Conservation (phyloP, 768 basidiomycete genomes). For the Russula olivacea region DNA sequence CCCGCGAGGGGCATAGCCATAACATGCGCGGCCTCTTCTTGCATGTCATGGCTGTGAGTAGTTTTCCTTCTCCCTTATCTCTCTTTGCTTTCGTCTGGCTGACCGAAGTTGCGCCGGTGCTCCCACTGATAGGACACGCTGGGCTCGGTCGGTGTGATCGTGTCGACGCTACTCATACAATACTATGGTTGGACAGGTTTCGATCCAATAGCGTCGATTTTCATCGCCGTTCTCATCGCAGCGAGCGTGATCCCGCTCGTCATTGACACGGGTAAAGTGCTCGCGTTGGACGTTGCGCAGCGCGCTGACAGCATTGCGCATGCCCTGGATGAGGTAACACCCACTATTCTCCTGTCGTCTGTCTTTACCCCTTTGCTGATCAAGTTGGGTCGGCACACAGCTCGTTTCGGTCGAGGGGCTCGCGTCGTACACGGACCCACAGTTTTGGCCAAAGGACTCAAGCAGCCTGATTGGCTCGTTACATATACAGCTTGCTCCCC, state of each 20-base stretch:
- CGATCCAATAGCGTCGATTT: constrained; percentile 94
- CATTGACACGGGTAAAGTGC: constrained; percentile 83
- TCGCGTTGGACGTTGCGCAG: constrained; percentile 80
- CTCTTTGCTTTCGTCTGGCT: constrained; percentile 14
- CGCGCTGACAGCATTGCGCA: constrained; percentile 47
- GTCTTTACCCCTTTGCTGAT: neutral
- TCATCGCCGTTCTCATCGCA: constrained; percentile 92
- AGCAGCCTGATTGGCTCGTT: constrained; percentile 83
- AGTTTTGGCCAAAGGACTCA: constrained; percentile 97
- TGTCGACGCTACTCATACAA: constrained; percentile 92
- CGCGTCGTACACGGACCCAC: constrained; percentile 68
- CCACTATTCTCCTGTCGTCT: neutral
- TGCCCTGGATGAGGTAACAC: constrained; percentile 59
- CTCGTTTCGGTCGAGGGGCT: constrained; percentile 72
- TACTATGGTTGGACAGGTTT: constrained; percentile 98
- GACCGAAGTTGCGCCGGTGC: neutral
- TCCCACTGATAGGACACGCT: constrained; percentile 65
- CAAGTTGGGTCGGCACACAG: constrained; percentile 34
- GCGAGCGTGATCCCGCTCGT: constrained; percentile 95
- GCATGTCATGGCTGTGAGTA: constrained; percentile 83
- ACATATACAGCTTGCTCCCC: constrained; percentile 66
- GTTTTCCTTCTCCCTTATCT: constrained; percentile 29
- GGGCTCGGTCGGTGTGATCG: constrained; percentile 95
- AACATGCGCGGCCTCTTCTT: constrained; percentile 99
- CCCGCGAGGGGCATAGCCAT: constrained; percentile 85